These are phyloP conservation scores for Pythium apleroticum DNA, from an alignment of 352 stramenopile species.

Conservation along the genomic window DNA sequence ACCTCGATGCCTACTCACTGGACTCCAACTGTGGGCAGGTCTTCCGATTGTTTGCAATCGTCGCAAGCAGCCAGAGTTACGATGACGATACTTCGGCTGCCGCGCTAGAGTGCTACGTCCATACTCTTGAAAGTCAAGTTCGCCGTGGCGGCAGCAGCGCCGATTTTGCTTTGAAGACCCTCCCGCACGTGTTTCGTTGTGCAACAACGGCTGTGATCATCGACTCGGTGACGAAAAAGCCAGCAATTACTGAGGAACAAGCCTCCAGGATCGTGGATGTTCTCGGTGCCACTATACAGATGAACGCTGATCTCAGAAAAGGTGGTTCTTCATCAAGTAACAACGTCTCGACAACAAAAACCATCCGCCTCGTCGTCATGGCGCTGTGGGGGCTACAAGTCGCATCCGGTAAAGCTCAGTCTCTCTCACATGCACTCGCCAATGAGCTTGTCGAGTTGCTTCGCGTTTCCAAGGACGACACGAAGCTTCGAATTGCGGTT, in stretches of 20 bases:
- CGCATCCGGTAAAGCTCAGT: conserved; percentile 8
- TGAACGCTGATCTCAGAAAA: not conserved
- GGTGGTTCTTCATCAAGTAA: not conserved
- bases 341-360: not conserved
- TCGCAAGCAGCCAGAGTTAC: conserved; percentile 3
- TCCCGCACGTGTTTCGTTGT: conserved; percentile 14
- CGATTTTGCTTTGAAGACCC: conserved; percentile 24
- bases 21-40: conserved; percentile 6
- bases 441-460: conserved; percentile 18
- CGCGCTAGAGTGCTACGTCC: conserved; percentile 13
- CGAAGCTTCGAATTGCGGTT: conserved; percentile 29
- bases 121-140: conserved; percentile 7
- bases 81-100: not conserved
- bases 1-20: not conserved
- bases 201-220: not conserved
- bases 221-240: conserved; percentile 3
- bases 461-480: conserved; percentile 4
- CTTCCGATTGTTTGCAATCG: conserved; percentile 10
- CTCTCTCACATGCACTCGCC: conserved; percentile 13
- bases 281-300: conserved; percentile 6
- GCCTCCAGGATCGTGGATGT: conserved; percentile 7
- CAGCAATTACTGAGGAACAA: conserved; percentile 9
- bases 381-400: conserved; percentile 21
- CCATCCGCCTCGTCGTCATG: conserved; percentile 6
- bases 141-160: conserved; percentile 4